A percentile compares a stretch with the other conserved stretches of the same genome.
These are phyloP conservation scores for Pythium brachiatum DNA, from an alignment of 352 stramenopile species.

Conservation along the genomic window DNA sequence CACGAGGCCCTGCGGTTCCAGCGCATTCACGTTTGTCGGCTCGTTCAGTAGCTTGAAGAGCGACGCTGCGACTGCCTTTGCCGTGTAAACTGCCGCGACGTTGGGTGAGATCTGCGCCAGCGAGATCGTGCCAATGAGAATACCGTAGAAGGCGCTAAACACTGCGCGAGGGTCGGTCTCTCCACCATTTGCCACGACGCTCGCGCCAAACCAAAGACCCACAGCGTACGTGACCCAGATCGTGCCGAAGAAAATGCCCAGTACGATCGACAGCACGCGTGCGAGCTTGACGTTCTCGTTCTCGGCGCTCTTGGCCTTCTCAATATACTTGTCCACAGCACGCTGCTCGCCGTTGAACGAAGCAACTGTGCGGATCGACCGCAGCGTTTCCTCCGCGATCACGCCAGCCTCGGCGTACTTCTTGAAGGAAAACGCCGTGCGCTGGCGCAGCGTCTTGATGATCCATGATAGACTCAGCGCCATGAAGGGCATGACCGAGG, in stretches of 20 bases:
- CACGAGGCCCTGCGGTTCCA: slow-evolving; percentile 5
- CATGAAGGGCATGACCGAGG: slow-evolving; percentile 25
- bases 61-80: slow-evolving; percentile 17
- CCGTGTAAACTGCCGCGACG: slow-evolving; percentile 20
- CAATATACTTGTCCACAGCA: slow-evolving; percentile 12
- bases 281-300: slow-evolving; percentile 25
- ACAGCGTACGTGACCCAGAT: slow-evolving; percentile 28
- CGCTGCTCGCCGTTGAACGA: slow-evolving; percentile 43
- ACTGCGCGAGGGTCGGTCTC: slow-evolving; percentile 27
- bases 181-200: slow-evolving; percentile 21
- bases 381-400: slow-evolving; percentile 27
- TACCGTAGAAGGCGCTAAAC: slow-evolving; percentile 37
- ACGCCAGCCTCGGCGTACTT: slow-evolving; percentile 27
- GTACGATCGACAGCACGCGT: slow-evolving; percentile 23
- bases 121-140: slow-evolving; percentile 36
- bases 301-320: slow-evolving; percentile 23
- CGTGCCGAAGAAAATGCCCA: slow-evolving; percentile 27
- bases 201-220: slow-evolving; percentile 35
- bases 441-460: slow-evolving; percentile 28
- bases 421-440: slow-evolving; percentile 12
- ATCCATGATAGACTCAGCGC: slow-evolving; percentile 26
- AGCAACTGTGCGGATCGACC: slow-evolving; percentile 5
- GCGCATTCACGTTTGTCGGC: slow-evolving; percentile 16
- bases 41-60: slow-evolving; percentile 21
- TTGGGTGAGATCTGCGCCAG: slow-evolving; percentile 35